Evolutionary conservation across 768 basidiomycete genomes (phyloP).

Genomic region (Ramaria sp.): DNA sequence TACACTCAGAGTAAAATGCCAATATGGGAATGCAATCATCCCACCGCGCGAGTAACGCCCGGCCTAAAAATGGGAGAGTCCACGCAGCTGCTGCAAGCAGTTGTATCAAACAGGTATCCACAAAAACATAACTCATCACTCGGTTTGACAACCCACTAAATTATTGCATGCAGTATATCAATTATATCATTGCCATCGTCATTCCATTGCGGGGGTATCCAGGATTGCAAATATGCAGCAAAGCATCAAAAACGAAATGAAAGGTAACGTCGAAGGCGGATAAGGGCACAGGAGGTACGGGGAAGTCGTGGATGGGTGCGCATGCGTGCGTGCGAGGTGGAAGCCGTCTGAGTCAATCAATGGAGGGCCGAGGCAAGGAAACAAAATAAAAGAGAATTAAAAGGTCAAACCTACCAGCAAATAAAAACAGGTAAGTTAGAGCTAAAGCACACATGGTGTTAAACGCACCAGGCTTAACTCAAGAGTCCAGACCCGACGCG

Average conservation of each 20-base stretch:
- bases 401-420: not conserved
- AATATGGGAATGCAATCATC: too few relatives aligned
- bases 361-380: not conserved
- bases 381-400: not conserved
- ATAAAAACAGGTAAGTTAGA: not conserved
- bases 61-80: too few relatives aligned
- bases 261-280: not conserved
- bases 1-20: too few relatives aligned
- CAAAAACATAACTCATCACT: too few relatives aligned
- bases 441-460: not conserved
- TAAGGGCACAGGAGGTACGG: too few relatives aligned
- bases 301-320: too few relatives aligned
- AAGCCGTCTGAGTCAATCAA: not conserved
- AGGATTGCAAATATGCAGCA: not conserved
- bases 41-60: too few relatives aligned
- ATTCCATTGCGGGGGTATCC: not conserved
- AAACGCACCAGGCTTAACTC: slow-evolving; percentile 77
- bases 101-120: too few relatives aligned
- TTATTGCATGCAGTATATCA: too few relatives aligned
- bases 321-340: not conserved
- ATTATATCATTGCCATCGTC: not conserved
- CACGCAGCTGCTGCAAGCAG: too few relatives aligned
- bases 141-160: too few relatives aligned
- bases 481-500: slow-evolving; percentile 94
- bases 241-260: not conserved